Percentiles rank a stretch among this genome's conserved stretches.
phyloP scores from a whole-genome alignment of 176 grass and related monocot species.

The Avena sativa region DNA sequence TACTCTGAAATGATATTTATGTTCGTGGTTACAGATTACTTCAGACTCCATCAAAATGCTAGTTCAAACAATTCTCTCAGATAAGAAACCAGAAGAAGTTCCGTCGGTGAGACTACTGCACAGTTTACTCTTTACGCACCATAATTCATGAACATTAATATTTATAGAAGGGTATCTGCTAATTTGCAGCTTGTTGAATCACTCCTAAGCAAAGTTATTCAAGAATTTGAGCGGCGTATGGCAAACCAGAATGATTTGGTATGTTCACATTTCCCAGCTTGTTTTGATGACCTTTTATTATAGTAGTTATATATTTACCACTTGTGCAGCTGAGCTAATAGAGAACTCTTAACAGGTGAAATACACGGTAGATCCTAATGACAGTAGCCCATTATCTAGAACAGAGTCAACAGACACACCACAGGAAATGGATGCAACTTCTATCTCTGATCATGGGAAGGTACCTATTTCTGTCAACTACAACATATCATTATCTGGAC shows the following conservation, averaged over 20 bases:
- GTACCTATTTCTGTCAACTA: slow-evolving; percentile 47
- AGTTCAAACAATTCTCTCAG: slow-evolving; percentile 70
- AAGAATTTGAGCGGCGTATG: slow-evolving; percentile 72
- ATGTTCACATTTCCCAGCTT: slow-evolving; percentile 35
- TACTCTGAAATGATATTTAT: slow-evolving; percentile 28
- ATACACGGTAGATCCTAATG: slow-evolving; percentile 50
- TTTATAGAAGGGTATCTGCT: not conserved
- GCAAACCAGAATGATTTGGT: slow-evolving; percentile 69
- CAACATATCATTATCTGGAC: slow-evolving; percentile 25
- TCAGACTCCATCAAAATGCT: slow-evolving; percentile 73
- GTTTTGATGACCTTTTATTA: slow-evolving; percentile 33
- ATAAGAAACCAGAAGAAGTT: slow-evolving; percentile 92
- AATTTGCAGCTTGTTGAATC: slow-evolving; percentile 80
- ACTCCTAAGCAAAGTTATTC: slow-evolving; percentile 78
- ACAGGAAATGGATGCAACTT: slow-evolving; percentile 45
- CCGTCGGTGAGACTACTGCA: slow-evolving; percentile 59
- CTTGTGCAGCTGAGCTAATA: slow-evolving; percentile 34
- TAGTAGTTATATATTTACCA: slow-evolving; percentile 16
- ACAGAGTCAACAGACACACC: slow-evolving; percentile 42
- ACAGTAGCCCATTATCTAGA: slow-evolving; percentile 47
- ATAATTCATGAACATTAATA: slow-evolving; percentile 20
- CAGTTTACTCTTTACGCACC: slow-evolving; percentile 29
- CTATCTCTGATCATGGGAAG: slow-evolving; percentile 39
- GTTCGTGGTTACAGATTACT: slow-evolving; percentile 55
- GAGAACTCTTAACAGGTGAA: slow-evolving; percentile 56